Conservation (phyloP, 805 yeast genomes). For the Hyphopichia homilentoma region DNA sequence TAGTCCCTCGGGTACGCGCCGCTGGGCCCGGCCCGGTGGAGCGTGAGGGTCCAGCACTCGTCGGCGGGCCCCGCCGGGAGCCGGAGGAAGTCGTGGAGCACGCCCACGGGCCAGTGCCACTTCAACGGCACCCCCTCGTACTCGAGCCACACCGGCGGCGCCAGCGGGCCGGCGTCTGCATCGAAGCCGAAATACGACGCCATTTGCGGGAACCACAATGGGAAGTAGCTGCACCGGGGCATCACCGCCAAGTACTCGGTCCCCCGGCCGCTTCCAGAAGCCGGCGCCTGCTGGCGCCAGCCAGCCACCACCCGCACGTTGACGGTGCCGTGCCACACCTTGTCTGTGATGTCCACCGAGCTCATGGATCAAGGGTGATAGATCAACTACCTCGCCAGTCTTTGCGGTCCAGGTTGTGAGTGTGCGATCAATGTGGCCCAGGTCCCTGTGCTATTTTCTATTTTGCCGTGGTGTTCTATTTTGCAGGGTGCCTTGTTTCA, state of each 20-base stretch:
- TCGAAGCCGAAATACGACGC: constrained; percentile 6
- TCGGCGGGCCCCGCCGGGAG: constrained; percentile 18
- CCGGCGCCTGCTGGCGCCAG: no score
- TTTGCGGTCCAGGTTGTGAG: no score
- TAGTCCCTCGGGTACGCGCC: constrained; percentile 25
- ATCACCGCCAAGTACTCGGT: no score
- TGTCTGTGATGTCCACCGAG: constrained; percentile 24
- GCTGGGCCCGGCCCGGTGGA: constrained; percentile 1
- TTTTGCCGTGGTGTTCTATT: not conserved
- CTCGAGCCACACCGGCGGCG: constrained; percentile 65
- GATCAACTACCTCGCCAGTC: no score
- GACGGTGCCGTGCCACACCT: constrained; percentile 54
- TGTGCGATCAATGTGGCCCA: no score
- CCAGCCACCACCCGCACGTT: constrained; percentile 40
- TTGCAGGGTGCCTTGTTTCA: no score
- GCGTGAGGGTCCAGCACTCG: no score
- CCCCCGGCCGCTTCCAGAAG: no score
- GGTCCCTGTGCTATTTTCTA: no score
- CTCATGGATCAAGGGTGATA: constrained; percentile 3
- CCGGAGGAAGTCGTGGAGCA: constrained; percentile 54
- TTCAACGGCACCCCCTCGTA: constrained; percentile 58
- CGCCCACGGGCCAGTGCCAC: constrained; percentile 79
- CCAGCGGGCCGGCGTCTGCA: no score
- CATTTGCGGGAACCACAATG: constrained; percentile 13
- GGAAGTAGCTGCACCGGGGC: no score